Evolutionary conservation across 2,329 filamentous ascomycete genomes (phyloP).

Genomic region (Elsinoe ampelina): DNA sequence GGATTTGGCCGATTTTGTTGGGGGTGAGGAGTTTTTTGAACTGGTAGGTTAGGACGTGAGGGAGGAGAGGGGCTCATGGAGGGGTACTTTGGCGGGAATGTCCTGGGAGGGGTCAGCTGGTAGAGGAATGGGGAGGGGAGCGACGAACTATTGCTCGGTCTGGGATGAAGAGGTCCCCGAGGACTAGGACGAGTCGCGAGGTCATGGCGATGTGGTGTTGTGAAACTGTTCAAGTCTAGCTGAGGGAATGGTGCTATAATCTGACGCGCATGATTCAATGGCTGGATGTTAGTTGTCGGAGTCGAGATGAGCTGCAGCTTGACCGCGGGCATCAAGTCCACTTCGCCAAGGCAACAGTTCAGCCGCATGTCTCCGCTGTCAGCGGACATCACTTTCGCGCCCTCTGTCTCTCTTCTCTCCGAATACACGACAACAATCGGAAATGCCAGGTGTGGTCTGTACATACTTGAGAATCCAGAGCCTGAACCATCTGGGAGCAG

Average conservation of each 20-base stretch:
- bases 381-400: too few species aligned
- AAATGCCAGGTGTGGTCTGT: too few species aligned
- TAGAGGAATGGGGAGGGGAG: constrained; percentile 15
- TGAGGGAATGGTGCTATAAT: not conserved
- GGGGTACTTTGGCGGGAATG: constrained; percentile 72
- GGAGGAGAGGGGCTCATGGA: constrained; percentile 11
- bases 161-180: constrained; percentile 89
- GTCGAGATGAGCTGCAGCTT: not conserved
- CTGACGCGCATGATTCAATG: not conserved
- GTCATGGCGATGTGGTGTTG: constrained; percentile 43
- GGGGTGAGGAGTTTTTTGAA: constrained; percentile 50
- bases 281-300: not conserved
- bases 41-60: constrained; percentile 20
- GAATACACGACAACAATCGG: too few species aligned
- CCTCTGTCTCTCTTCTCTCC: too few species aligned
- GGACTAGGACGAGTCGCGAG: constrained; percentile 81
- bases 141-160: constrained; percentile 66
- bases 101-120: constrained; percentile 40
- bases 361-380: too few species aligned
- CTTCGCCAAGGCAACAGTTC: too few species aligned
- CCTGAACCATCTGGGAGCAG: too few species aligned
- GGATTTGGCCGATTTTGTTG: constrained; percentile 49
- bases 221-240: not conserved
- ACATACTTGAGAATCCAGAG: too few species aligned
- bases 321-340: not conserved